These are phyloP conservation scores for Trichoderma afroharzianum DNA, from an alignment of 2,329 filamentous ascomycete species.

Conservation along the genomic window DNA sequence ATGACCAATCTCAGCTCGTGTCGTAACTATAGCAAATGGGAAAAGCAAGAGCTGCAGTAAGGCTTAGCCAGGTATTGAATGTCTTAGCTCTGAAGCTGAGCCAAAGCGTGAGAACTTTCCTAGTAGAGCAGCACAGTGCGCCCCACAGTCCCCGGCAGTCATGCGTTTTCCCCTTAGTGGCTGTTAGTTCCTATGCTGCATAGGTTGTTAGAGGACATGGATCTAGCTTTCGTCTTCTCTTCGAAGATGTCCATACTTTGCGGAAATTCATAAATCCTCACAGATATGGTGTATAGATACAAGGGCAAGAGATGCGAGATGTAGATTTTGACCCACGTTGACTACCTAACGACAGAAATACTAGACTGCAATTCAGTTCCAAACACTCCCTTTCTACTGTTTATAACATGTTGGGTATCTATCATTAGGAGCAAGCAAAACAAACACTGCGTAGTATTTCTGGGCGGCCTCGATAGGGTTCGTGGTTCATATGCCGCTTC, in stretches of 20 bases:
- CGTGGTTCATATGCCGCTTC: background rate
- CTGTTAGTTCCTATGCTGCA: background rate
- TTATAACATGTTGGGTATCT: conserved; percentile 5
- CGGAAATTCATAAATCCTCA: background rate
- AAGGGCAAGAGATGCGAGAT: background rate
- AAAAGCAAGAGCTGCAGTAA: background rate
- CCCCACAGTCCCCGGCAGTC: background rate
- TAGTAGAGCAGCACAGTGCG: background rate
- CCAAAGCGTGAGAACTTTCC: background rate
- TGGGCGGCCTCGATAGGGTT: background rate
- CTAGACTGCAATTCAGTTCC: background rate
- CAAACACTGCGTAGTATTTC: background rate
- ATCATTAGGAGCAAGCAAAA: background rate
- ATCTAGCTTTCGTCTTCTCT: background rate
- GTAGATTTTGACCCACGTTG: background rate
- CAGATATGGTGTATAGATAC: background rate
- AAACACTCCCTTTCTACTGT: conserved; percentile 2
- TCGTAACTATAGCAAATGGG: background rate
- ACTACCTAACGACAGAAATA: background rate
- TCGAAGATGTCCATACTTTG: background rate
- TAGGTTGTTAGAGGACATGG: background rate
- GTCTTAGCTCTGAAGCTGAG: background rate
- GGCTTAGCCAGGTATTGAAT: background rate
- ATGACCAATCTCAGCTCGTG: background rate
- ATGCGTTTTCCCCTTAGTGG: too few species aligned